Conservation (phyloP, 495 filamentous ascomycete genomes). For the Annulohypoxylon maeteangense region DNA sequence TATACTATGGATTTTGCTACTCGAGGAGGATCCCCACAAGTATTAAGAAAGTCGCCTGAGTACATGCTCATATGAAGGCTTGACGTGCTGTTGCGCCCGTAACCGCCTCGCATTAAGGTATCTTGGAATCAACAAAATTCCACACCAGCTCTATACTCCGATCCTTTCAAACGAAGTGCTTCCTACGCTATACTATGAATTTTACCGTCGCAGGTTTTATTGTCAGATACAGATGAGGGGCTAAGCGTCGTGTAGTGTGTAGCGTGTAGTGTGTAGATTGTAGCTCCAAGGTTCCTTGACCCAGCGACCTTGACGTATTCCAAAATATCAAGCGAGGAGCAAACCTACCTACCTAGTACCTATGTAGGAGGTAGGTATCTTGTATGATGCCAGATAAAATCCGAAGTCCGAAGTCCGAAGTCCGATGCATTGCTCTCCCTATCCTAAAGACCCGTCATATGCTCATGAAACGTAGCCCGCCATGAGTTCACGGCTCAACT, state of each 20-base stretch:
- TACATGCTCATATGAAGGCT: not conserved
- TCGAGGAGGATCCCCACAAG: too few relatives aligned
- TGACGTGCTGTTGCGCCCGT: not conserved
- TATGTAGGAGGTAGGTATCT: too few relatives aligned
- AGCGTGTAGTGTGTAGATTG: not conserved
- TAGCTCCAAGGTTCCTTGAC: not conserved
- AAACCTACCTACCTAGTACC: too few relatives aligned
- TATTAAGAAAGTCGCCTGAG: not conserved
- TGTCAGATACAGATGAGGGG: not conserved
- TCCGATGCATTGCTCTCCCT: not conserved
- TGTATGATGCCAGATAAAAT: not conserved
- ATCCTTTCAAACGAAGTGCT: too few relatives aligned
- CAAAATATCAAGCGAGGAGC: not conserved
- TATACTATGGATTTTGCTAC: too few relatives aligned
- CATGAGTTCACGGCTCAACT: not conserved
- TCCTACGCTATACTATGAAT: not conserved
- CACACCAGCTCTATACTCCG: not conserved
- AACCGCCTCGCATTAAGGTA: constrained; percentile 2
- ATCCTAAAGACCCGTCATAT: not conserved
- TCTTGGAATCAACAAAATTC: constrained; percentile 5
- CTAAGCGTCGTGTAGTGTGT: too few relatives aligned
- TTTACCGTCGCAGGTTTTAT: not conserved
- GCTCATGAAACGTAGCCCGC: constrained; percentile 15
- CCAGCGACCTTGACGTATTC: not conserved
- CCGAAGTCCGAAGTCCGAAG: not conserved